phyloP scores from a whole-genome alignment of 2,329 filamentous ascomycete genomes.

The Aspergillus versicolor region DNA sequence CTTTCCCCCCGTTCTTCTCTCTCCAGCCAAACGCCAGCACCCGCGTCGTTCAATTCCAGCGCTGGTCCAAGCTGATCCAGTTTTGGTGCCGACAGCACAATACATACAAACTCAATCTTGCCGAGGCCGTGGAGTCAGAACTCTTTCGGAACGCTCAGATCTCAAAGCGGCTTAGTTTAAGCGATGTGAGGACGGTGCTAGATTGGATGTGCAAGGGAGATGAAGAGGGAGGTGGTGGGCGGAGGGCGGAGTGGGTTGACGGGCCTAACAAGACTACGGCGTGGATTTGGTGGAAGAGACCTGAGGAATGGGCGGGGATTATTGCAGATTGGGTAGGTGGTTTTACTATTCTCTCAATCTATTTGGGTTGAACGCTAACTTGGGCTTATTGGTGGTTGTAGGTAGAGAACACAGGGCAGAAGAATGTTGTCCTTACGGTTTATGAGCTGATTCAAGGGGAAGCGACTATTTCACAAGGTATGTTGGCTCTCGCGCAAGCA shows the following conservation, averaged over 20 bases:
- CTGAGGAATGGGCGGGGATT: slow-evolving; percentile 84
- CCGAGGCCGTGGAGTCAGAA: slow-evolving; percentile 58
- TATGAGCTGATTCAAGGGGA: slow-evolving; percentile 93
- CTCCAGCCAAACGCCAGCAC: slow-evolving; percentile 48
- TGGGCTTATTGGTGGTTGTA: slow-evolving; percentile 17
- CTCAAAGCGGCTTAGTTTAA: slow-evolving; percentile 48
- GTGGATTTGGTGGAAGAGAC: slow-evolving; percentile 81
- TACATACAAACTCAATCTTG: slow-evolving; percentile 71
- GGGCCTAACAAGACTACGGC: slow-evolving; percentile 54
- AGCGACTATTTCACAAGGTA: slow-evolving; percentile 67
- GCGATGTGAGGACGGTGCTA: slow-evolving; percentile 55
- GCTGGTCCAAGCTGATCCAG: slow-evolving; percentile 85
- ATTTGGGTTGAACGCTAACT: background rate
- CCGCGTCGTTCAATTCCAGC: slow-evolving; percentile 58
- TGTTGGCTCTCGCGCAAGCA: slow-evolving; percentile 18
- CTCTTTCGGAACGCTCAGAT: slow-evolving; percentile 54
- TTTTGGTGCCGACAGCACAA: slow-evolving; percentile 77
- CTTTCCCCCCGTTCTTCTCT: slow-evolving; percentile 56
- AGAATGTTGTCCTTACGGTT: slow-evolving; percentile 82
- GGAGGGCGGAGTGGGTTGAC: slow-evolving; percentile 60
- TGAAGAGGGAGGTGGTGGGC: slow-evolving; percentile 46
- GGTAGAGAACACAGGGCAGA: slow-evolving; percentile 82
- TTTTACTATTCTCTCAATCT: background rate
- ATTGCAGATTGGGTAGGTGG: slow-evolving; percentile 67
- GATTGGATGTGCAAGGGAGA: slow-evolving; percentile 56